Conservation (phyloP, 2,329 filamentous ascomycete genomes). For the Colletotrichum navitas region DNA sequence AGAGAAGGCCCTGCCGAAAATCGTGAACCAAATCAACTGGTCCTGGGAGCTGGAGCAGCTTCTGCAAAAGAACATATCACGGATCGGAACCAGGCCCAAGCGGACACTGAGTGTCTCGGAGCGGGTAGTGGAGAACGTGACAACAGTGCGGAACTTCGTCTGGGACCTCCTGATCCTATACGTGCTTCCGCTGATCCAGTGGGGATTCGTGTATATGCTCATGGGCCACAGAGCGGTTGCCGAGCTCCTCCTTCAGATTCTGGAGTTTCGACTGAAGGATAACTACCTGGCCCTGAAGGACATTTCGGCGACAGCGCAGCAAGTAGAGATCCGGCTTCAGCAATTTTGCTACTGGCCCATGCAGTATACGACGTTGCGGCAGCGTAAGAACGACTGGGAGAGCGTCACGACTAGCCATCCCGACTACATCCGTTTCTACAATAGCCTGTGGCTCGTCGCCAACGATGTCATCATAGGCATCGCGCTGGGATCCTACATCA, state of each 20-base stretch:
- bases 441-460: constrained; percentile 96
- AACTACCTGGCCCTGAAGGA: constrained; percentile 91
- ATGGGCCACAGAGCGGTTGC: constrained; percentile 84
- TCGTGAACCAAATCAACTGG: constrained; percentile 96
- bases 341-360: constrained; percentile 99
- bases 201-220: constrained; percentile 80
- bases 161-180: constrained; percentile 81
- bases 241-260: constrained; percentile 80
- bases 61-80: constrained; percentile 89
- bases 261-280: constrained; percentile 87
- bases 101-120: constrained; percentile 93
- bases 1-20: constrained; percentile 82
- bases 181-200: constrained; percentile 81
- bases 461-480: constrained; percentile 99
- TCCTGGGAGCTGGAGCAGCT: constrained; percentile 89
- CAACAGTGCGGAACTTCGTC: constrained; percentile 83
- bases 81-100: constrained; percentile 84
- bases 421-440: constrained; percentile 99
- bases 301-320: constrained; percentile 94
- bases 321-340: constrained; percentile 95
- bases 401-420: constrained; percentile 96
- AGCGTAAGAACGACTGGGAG: constrained; percentile 91
- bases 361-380: constrained; percentile 92
- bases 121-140: constrained; percentile 92
- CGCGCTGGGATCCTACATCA: constrained; percentile 94